Evolutionary conservation across 306 rosid species (phyloP), one percentile per base, ranked within the genome.

Genomic region (Castanopsis chinensis): DNA sequence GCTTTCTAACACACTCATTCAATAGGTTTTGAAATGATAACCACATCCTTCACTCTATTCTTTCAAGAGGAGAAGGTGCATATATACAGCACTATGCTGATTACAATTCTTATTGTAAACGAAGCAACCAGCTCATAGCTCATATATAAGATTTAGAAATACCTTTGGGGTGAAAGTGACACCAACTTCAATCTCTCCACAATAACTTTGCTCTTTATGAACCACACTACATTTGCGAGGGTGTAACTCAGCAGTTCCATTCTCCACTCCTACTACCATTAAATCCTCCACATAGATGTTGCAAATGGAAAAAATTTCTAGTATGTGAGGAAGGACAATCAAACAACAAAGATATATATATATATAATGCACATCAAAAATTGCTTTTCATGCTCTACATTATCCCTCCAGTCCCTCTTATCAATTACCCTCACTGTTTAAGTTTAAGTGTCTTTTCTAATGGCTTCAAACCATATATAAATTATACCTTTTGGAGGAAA

Each of bases 121-220:
- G 17, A 17, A 64, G 70, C 70, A 61, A 61, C 68, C 68, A 61
- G 19, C 37, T 61, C 35, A 13, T 18, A 61, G 1, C 30, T 13
- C 20, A 70, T 33, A 33, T 33, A 33, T 45, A 23, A 52, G 68
- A 30, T 17, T 18, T 1, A 9, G 19, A 3, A 17, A 20, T 87
- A 88, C 94, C 92, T 87, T 88, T 13, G 7, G 81, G n/a, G 87
- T 84, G 89, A 90, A 92, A 83, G 80, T 84, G 56, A 94, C 70
- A 28, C 91, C 95, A 28, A 90, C 95, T 91, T 84, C 89, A 59
- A 92, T 83, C 53, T 94, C 95, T 59, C 99, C 99, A 0, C 80
- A 82, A n/a, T 87, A 94, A 77, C 83, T 82, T 41, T 85, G 78
- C 59, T 94, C 78, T 4, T 81, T 71, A 12, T 80, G 73, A 73